Conservation (phyloP, 2,329 filamentous ascomycete species). For the Cladosporium sp. region DNA sequence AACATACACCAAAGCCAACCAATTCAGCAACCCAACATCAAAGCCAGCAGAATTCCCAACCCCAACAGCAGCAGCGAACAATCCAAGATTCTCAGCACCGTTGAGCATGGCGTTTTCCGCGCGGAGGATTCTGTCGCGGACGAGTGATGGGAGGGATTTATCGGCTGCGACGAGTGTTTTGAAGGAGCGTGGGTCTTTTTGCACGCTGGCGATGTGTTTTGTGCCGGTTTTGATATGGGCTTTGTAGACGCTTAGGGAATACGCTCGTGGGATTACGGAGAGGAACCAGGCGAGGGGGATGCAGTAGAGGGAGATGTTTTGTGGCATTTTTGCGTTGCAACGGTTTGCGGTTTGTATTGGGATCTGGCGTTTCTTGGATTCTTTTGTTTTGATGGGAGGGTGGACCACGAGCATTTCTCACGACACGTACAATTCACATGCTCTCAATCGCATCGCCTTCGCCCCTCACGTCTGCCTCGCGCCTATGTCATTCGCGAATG, state of each 20-base stretch:
- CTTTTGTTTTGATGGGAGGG: too few species aligned
- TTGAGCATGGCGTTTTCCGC: constrained; percentile 36
- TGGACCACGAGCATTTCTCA: too few species aligned
- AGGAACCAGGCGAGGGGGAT: constrained; percentile 31
- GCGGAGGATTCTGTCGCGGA: constrained; percentile 24
- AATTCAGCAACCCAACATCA: constrained; percentile 24
- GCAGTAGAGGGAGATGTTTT: constrained; percentile 22
- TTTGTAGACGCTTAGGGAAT: constrained; percentile 8
- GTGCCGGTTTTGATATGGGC: background rate
- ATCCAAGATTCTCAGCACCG: constrained; percentile 36
- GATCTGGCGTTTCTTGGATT: too few species aligned
- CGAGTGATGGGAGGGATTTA: background rate
- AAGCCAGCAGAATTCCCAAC: constrained; percentile 35
- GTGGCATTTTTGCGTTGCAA: too few species aligned
- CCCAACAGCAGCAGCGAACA: constrained; percentile 36
- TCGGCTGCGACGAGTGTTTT: background rate
- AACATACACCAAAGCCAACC: constrained; percentile 25
- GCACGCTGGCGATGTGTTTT: background rate
- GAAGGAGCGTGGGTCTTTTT: background rate
- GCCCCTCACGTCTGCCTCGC: too few species aligned
- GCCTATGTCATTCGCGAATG: too few species aligned
- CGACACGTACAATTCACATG: too few species aligned
- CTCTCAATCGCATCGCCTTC: too few species aligned
- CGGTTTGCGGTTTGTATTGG: too few species aligned
- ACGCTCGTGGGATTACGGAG: constrained; percentile 32